Conservation (phyloP, 192 early-diverging fungal species). For the Linnemannia exigua region DNA sequence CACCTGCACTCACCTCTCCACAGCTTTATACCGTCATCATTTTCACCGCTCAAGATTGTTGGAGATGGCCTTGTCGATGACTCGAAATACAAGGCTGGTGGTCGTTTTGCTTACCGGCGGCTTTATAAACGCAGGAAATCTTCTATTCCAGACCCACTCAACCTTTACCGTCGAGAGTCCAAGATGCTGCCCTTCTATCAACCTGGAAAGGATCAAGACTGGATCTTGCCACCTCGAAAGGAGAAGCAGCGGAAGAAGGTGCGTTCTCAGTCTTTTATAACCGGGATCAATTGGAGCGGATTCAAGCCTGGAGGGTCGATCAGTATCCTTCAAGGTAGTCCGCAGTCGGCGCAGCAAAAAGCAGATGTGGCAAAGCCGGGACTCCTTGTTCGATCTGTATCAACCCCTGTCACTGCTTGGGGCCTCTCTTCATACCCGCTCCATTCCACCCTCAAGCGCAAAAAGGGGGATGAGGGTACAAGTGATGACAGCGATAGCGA, state of each 20-base stretch:
- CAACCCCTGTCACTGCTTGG: constrained; percentile 15
- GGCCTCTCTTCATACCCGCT: constrained; percentile 14
- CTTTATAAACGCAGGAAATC: constrained; percentile 41
- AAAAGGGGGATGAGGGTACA: neutral
- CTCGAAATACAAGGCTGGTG: constrained; percentile 49
- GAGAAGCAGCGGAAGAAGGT: constrained; percentile 7
- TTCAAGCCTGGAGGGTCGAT: constrained; percentile 3
- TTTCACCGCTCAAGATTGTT: constrained; percentile 46
- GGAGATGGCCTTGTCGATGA: constrained; percentile 47
- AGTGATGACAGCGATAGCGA: constrained; percentile 38
- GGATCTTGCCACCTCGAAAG: constrained; percentile 30
- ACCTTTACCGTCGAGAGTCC: constrained; percentile 11
- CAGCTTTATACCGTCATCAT: constrained; percentile 54
- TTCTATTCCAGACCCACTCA: neutral
- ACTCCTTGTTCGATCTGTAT: neutral
- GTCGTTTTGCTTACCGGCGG: constrained; percentile 38
- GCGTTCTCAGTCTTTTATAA: constrained; percentile 16
- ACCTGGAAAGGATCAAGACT: constrained; percentile 52
- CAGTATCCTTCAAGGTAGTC: neutral
- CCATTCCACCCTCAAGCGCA: constrained; percentile 13
- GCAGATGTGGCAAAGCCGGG: neutral
- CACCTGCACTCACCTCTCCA: constrained; percentile 31
- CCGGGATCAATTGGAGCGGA: constrained; percentile 16
- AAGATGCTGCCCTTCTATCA: constrained; percentile 48
- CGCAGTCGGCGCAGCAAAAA: neutral